Base-by-base conservation (phyloP, 805 yeast species). In the Metschnikowia shivogae region DNA sequence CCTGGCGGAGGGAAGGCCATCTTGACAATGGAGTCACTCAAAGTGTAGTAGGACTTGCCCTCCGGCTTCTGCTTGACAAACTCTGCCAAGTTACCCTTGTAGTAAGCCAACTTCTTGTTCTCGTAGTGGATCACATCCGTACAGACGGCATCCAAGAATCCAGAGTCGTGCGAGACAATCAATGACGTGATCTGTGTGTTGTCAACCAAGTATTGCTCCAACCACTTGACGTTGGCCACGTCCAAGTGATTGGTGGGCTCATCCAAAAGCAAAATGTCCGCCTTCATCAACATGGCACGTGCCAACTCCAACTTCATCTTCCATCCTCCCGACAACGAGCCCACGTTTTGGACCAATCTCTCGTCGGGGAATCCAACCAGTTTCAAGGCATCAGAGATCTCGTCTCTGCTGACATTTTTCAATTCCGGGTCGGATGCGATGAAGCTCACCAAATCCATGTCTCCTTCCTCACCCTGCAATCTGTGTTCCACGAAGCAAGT, bases 1-100 rank as follows among this genome's bases (percentile, higher is more conserved):
- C 99, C 99, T 48, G 98, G 97, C 8, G 96, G 92, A 57, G 99
- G 99, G 87, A 92, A 93, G 24, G 89, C 89, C 97, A 92, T 92
- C 70, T 90, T 87, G 46, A 92, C 93, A 57, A 86, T 86, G 24
- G 93, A 80, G 65, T 92, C 98, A 29, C 96, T 83, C 63, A 92
- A 79, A 13, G 97, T 90, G 65, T 92, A 92, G 68, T 92, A 92
- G 3, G 97, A 82, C 68, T 89, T 90, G 47, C 97, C 98, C 70
- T 92, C 98, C 39, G 99, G 99, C 59, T 88, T 84, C 36, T 82
- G 85, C 66, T 85, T 81, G 51, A 92, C 99, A 56, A 92, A 90
- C 58, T 82, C 95, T 11, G 96, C 86, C 59, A 92, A 76, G 67
- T 92, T 92, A 71, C 99, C 99, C 73, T 88, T 89, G 76, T 93